Evolutionary conservation across 108 stramenopile genomes (phyloP).

Genomic region (Pseudonitzschia multiseries): DNA sequence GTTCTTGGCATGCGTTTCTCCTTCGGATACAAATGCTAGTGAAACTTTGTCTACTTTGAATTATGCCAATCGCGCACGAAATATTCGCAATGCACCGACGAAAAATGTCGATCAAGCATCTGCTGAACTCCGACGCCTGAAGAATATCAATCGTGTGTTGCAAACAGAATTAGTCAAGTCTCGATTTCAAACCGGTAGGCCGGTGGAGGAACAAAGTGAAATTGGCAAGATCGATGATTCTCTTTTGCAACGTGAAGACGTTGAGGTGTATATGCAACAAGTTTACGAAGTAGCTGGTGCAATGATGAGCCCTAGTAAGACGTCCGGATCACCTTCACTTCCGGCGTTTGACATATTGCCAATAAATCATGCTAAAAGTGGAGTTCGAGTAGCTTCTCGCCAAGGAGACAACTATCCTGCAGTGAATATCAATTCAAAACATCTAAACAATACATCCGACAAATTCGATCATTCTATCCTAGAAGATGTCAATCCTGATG

Average conservation of each 20-base stretch:
- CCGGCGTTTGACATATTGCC: background rate
- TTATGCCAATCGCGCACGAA: conserved; percentile 95
- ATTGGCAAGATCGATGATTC: conserved; percentile 53
- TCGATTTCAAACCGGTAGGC: conserved; percentile 33
- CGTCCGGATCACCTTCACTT: background rate
- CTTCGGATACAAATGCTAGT: conserved; percentile 85
- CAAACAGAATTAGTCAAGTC: conserved; percentile 69
- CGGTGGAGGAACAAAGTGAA: conserved; percentile 14
- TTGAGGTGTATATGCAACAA: conserved; percentile 52
- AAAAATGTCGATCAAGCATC: conserved; percentile 78
- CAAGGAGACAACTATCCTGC: background rate
- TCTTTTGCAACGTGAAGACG: conserved; percentile 59
- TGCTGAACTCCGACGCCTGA: conserved; percentile 83
- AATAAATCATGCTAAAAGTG: background rate
- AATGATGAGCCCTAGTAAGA: conserved; percentile 9
- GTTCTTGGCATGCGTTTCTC: conserved; percentile 93
- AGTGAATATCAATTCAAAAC: background rate
- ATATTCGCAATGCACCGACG: conserved; percentile 87
- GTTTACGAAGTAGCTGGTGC: conserved; percentile 46
- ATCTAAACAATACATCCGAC: conserved; percentile 11
- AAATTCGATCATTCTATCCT: conserved; percentile 43
- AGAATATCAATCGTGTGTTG: conserved; percentile 55
- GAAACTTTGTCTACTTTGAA: conserved; percentile 93
- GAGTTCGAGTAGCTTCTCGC: background rate
- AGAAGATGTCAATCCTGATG: conserved; percentile 78